Percentiles rank a stretch among this genome's conserved stretches.
phyloP scores from a whole-genome alignment of 371 early-diverging fungal genomes.

The Rhizomucor miehei region DNA sequence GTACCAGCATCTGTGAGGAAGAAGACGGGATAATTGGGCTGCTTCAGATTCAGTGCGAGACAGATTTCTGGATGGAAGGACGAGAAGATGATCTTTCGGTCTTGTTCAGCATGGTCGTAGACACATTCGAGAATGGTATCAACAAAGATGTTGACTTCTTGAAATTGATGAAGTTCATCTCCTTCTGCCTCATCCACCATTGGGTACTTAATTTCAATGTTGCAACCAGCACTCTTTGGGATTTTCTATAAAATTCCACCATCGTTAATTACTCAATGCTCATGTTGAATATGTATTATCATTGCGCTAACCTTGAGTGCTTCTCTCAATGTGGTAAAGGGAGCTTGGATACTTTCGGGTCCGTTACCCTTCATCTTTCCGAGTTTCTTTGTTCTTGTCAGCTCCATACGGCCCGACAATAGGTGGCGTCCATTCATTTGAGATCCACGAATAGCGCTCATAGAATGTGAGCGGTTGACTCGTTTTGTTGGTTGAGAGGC shows the following conservation, averaged over 20 bases:
- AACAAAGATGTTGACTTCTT: slow-evolving; percentile 86
- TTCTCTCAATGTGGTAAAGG: slow-evolving; percentile 82
- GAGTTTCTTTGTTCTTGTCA: slow-evolving; percentile 33
- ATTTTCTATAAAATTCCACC: slow-evolving; percentile 44
- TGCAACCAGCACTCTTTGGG: slow-evolving; percentile 82
- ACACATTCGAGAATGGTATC: slow-evolving; percentile 83
- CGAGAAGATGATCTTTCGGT: slow-evolving; percentile 88
- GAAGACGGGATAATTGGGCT: slow-evolving; percentile 83
- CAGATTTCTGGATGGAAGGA: slow-evolving; percentile 94
- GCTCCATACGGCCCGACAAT: slow-evolving; percentile 22
- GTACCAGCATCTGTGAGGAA: slow-evolving; percentile 91
- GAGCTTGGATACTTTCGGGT: slow-evolving; percentile 71
- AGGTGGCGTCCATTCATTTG: slow-evolving; percentile 11
- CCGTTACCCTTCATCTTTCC: slow-evolving; percentile 68
- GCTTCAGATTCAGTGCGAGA: slow-evolving; percentile 79
- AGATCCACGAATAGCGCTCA: slow-evolving; percentile 39
- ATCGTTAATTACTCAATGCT: background rate
- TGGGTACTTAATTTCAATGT: slow-evolving; percentile 98
- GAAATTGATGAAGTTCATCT: slow-evolving; percentile 54
- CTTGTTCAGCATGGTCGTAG: slow-evolving; percentile 60
- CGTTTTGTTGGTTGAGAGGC: slow-evolving; percentile 12
- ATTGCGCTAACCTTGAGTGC: slow-evolving; percentile 57
- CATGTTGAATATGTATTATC: background rate
- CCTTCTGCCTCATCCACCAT: slow-evolving; percentile 85
- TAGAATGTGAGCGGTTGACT: slow-evolving; percentile 48